Conservation (phyloP, 2,329 filamentous ascomycete genomes). For the Pseudogymnoascus sp. region DNA sequence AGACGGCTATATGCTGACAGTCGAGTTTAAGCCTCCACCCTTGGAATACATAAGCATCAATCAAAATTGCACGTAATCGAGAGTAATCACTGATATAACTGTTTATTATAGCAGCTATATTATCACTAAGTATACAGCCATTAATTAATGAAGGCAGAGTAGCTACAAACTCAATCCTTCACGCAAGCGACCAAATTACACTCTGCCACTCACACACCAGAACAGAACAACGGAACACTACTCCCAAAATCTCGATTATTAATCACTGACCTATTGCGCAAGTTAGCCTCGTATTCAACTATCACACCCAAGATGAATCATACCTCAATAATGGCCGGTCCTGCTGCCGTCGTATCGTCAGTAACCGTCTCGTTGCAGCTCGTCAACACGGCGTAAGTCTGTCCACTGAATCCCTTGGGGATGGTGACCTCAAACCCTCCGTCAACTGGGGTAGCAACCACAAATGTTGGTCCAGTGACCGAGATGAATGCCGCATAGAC, state of each 20-base stretch:
- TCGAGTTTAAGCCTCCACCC: background rate
- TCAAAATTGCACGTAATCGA: background rate
- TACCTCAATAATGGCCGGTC: conserved; percentile 29
- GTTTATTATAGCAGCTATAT: background rate
- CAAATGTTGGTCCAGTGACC: conserved; percentile 33
- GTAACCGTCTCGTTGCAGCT: conserved; percentile 28
- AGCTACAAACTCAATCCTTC: background rate
- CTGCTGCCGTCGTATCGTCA: conserved; percentile 32
- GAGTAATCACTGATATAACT: background rate
- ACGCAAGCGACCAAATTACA: background rate
- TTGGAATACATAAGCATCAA: background rate
- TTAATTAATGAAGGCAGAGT: background rate
- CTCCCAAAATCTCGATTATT: background rate
- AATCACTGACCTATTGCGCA: background rate
- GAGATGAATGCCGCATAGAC: conserved; percentile 34
- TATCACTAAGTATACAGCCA: background rate
- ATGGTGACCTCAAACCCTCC: conserved; percentile 26
- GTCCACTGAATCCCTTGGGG: conserved; percentile 31
- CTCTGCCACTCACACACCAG: background rate
- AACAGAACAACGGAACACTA: background rate
- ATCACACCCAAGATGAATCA: background rate
- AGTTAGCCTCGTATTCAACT: background rate
- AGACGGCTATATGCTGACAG: background rate
- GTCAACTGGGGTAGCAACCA: conserved; percentile 20
- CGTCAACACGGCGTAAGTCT: conserved; percentile 34